These are phyloP conservation scores for Backusella mclennaniae DNA, from an alignment of 192 early-diverging fungal genomes.

Conservation along the genomic window DNA sequence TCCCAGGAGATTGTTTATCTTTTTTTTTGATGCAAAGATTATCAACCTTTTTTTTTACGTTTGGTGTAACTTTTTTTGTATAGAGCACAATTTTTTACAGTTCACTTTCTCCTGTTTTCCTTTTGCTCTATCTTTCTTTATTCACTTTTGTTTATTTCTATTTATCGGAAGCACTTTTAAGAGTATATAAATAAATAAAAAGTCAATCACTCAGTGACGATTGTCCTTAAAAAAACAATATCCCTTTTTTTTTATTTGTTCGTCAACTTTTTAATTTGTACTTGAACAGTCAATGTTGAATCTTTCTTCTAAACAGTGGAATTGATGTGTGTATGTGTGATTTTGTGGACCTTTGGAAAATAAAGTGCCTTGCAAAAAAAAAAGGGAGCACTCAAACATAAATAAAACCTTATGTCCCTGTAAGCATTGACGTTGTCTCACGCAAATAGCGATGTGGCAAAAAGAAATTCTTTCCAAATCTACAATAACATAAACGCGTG, in stretches of 20 bases:
- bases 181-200: not conserved
- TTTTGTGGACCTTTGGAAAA: not conserved
- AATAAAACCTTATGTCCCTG: not conserved
- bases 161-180: not conserved
- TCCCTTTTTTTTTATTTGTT: not conserved
- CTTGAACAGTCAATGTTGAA: not conserved
- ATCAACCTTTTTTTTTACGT: not conserved
- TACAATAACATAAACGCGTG: not conserved
- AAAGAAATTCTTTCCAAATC: not conserved
- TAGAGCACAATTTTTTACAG: not conserved
- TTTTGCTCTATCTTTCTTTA: not conserved
- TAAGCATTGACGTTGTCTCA: not conserved
- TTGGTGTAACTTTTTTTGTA: not conserved
- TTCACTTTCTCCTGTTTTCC: not conserved
- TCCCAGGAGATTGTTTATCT: not conserved
- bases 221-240: not conserved
- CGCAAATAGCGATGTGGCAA: not conserved
- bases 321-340: not conserved
- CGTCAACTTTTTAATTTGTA: not conserved
- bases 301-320: not conserved
- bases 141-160: constrained; percentile 1
- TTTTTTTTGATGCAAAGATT: constrained; percentile 4
- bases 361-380: constrained; percentile 5
- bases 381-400: not conserved
- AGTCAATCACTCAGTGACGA: not conserved